A percentile compares a stretch with the other conserved stretches of the same genome.
These are phyloP conservation scores for Boletus speciosus DNA, from an alignment of 768 basidiomycete species.

Conservation along the genomic window DNA sequence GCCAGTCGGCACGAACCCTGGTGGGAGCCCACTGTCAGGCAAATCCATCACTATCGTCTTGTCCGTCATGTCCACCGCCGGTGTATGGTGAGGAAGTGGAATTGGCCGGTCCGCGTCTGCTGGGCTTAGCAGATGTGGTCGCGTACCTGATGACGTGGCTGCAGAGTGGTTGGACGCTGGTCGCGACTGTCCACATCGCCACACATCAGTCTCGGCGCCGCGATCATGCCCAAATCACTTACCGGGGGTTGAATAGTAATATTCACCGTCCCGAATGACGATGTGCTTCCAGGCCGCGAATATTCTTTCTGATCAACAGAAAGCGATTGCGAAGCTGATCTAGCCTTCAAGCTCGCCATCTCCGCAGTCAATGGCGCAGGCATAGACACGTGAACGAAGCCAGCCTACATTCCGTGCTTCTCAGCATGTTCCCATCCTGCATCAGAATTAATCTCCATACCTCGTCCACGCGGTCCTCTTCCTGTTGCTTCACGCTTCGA, in stretches of 20 bases:
- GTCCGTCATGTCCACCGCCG: slow-evolving; percentile 1
- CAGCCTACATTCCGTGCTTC: slow-evolving; percentile 17
- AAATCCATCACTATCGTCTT: slow-evolving; percentile 25
- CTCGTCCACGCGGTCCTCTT: slow-evolving; percentile 36
- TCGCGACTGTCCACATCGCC: slow-evolving; percentile 31
- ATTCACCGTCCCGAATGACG: slow-evolving; percentile 30
- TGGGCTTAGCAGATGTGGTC: slow-evolving; percentile 35
- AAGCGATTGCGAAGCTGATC: slow-evolving; percentile 18
- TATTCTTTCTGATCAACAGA: slow-evolving; percentile 19
- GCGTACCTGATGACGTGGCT: slow-evolving; percentile 21
- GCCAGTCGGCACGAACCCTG: slow-evolving; percentile 35
- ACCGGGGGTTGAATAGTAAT: slow-evolving; percentile 35
- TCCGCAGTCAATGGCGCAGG: slow-evolving; percentile 28
- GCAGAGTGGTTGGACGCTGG: slow-evolving; percentile 37
- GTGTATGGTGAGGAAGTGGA: slow-evolving; percentile 26
- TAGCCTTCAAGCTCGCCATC: slow-evolving; percentile 18
- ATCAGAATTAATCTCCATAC: slow-evolving; percentile 17
- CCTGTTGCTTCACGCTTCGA: slow-evolving; percentile 32
- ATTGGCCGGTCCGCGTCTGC: slow-evolving; percentile 38
- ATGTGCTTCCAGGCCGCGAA: slow-evolving; percentile 30
- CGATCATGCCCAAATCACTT: slow-evolving; percentile 4
- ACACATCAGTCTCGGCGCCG: slow-evolving; percentile 2
- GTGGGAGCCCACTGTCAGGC: slow-evolving; percentile 31
- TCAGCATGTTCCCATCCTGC: slow-evolving; percentile 11
- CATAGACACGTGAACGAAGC: slow-evolving; percentile 36